A percentile compares a stretch with the other conserved stretches of the same genome.
Conservation (phyloP, 2,329 filamentous ascomycete species). For the Tolypocladium nubicola region DNA sequence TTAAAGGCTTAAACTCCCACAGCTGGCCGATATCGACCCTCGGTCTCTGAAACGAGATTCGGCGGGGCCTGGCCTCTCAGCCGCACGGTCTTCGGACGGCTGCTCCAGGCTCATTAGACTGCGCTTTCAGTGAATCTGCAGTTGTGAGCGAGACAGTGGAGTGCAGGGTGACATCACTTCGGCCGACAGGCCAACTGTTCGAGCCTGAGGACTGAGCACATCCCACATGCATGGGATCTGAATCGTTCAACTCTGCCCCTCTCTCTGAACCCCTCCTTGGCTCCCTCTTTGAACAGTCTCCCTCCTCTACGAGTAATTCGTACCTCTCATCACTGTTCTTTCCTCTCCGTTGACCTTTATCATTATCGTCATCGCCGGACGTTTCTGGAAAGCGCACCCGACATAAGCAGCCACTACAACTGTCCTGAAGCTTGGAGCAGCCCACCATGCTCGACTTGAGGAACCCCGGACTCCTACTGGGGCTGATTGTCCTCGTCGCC, state of each 20-base stretch:
- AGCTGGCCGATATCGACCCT: background rate
- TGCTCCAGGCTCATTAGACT: background rate
- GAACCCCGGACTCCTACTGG: slow-evolving; percentile 40
- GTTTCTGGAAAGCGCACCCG: background rate
- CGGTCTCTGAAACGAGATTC: no score
- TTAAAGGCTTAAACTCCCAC: background rate
- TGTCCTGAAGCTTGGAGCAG: background rate
- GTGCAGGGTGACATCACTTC: background rate
- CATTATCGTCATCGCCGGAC: background rate
- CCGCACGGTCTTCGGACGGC: background rate
- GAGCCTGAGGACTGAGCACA: background rate
- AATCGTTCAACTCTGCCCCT: background rate
- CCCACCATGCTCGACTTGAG: slow-evolving; percentile 36
- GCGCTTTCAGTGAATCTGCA: no score
- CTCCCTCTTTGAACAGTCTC: background rate
- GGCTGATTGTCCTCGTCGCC: slow-evolving; percentile 50
- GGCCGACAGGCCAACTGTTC: background rate
- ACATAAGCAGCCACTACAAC: background rate
- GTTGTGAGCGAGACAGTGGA: background rate
- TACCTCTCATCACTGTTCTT: background rate
- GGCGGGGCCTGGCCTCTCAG: background rate
- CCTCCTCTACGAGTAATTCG: background rate
- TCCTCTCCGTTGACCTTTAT: background rate
- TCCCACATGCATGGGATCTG: background rate
- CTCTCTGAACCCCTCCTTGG: background rate